Percentiles rank a stretch among this genome's conserved stretches.
Conservation (phyloP, 2,329 filamentous ascomycete genomes). For the Cordyceps cateniannulata region DNA sequence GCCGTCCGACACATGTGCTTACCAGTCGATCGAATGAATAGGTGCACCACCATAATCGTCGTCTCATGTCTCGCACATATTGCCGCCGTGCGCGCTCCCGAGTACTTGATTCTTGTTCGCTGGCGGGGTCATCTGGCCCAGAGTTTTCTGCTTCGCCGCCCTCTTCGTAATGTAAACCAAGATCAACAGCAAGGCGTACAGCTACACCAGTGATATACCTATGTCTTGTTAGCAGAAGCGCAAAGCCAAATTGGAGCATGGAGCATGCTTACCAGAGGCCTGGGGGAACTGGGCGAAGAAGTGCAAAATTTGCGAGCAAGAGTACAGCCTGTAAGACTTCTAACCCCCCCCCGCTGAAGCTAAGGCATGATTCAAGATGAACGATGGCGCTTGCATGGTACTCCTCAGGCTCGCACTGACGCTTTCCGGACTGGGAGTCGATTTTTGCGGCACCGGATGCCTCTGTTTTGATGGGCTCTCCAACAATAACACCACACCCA, state of each 20-base stretch:
- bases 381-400: conserved; percentile 94
- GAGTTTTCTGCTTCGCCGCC: conserved; percentile 58
- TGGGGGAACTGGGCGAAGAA: conserved; percentile 84
- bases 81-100: conserved; percentile 61
- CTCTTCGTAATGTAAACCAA: conserved; percentile 90
- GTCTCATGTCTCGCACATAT: conserved; percentile 78
- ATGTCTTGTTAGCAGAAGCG: background rate
- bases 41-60: conserved; percentile 93
- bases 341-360: conserved; percentile 77
- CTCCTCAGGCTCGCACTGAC: conserved; percentile 61
- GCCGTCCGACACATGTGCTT: conserved; percentile 85
- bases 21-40: conserved; percentile 95
- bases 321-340: conserved; percentile 93
- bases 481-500: conserved; percentile 86
- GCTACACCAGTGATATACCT: conserved; percentile 92
- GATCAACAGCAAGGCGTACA: conserved; percentile 80
- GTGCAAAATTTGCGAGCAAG: conserved; percentile 81
- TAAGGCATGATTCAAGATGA: conserved; percentile 81
- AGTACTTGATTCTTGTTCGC: conserved; percentile 23
- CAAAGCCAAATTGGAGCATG: background rate
- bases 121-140: conserved; percentile 17
- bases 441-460: conserved; percentile 27
- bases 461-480: conserved; percentile 47
- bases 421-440: conserved; percentile 24
- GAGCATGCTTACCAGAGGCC: conserved; percentile 63